Percentiles rank a stretch among this genome's conserved stretches.
Conservation (phyloP, 1,284 basidiomycete species). For the Cryptococcus deneoformans region DNA sequence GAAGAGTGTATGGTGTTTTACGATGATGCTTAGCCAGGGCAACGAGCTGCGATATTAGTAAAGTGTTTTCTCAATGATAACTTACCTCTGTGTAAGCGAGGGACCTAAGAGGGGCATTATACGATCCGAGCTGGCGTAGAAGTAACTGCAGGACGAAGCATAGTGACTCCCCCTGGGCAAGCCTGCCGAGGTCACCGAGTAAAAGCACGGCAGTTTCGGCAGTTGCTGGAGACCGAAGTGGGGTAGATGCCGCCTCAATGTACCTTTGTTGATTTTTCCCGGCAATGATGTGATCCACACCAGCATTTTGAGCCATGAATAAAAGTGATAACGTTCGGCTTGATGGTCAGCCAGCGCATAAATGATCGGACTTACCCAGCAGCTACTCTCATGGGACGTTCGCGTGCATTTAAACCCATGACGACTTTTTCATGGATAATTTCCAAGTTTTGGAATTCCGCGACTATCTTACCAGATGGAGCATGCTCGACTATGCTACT, state of each 20-base stretch:
- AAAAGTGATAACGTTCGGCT: conserved; percentile 16
- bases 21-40: conserved; percentile 51
- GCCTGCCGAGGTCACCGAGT: conserved; percentile 50
- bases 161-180: conserved; percentile 56
- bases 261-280: conserved; percentile 6
- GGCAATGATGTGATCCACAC: conserved; percentile 9
- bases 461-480: not conserved
- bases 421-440: conserved; percentile 11
- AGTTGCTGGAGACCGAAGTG: not conserved
- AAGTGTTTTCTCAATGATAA: not conserved
- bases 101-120: conserved; percentile 65
- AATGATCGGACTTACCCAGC: conserved; percentile 20
- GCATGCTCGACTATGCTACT: conserved; percentile 15
- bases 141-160: conserved; percentile 63
- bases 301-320: conserved; percentile 10
- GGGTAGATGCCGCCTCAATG: not conserved
- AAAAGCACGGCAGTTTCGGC: conserved; percentile 28
- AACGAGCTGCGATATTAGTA: conserved; percentile 56
- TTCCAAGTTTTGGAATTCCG: conserved; percentile 4
- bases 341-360: not conserved
- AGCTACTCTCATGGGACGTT: conserved; percentile 19
- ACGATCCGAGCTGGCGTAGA: conserved; percentile 64
- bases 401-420: conserved; percentile 8
- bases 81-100: conserved; percentile 67
- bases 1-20: conserved; percentile 69